Evolutionary conservation across 2,329 filamentous ascomycete genomes (phyloP), one percentile per base, ranked within the genome.

Genomic region (Nemania sp.): DNA sequence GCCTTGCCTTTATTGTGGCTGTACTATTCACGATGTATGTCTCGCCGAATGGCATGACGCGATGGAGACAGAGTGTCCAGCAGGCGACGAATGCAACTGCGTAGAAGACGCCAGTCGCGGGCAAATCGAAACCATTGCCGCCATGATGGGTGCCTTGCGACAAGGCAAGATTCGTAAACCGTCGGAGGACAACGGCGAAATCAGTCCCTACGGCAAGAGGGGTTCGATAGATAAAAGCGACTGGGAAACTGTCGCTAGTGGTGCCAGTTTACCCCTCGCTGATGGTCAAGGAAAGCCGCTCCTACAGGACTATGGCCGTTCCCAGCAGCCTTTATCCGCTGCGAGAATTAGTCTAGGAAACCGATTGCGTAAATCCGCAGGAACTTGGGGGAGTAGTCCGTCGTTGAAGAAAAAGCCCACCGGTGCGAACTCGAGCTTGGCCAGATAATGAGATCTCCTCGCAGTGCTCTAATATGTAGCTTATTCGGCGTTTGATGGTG

Each of bases 21-120:
- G 89, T 71, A 86, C 85, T 7, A 85, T 83, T 59, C 89, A 91
- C 76, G 85, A 89, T 53, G 77, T 80, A 8, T 91, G 89, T 69
- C 81, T 89, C 18, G 83, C 82, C 2, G 86, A 88, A 73, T 89
- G 88, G 87, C 86, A 88, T 71, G 83, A 81, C 6, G 82, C 83
- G 5, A 86, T 86, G 24, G 87, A 89, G 76, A 84, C 79, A 1
- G 78, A 84, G 54, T 91, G 89, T 64, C 87, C 89, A 0, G 88
- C 87, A 0, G 89, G 88, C 1, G 89, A 90, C 73, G 89, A 90
- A 74, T 91, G 89, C 73, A 82, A 87, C 66, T 91, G 89, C 72
- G 82, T 85, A 0, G 82, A 85, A 15, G 85, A 89, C 69, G 88
- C 88, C 0, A 82, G 80, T 64, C 83, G 81, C 54, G 88, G 87